These are phyloP conservation scores for Xylariaceae sp. DNA, from an alignment of 2,329 filamentous ascomycete species.

Conservation along the genomic window DNA sequence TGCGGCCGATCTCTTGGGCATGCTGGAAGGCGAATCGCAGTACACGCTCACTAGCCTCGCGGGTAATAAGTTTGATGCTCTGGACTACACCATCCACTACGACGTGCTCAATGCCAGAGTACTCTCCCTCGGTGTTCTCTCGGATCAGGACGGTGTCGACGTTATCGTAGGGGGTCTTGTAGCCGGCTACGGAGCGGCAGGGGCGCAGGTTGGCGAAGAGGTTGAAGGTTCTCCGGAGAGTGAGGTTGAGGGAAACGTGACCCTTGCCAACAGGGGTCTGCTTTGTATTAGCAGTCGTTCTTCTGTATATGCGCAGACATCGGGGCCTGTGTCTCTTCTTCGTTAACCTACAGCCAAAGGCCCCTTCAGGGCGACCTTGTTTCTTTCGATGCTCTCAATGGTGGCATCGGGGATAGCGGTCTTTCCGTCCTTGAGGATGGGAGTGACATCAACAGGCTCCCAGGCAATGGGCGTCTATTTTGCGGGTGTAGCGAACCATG, in stretches of 20 bases:
- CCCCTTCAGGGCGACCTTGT: conserved; percentile 97
- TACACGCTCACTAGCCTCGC: conserved; percentile 89
- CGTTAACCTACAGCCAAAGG: conserved; percentile 74
- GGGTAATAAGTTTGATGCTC: conserved; percentile 99
- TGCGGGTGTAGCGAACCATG: not conserved
- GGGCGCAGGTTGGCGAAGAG: conserved; percentile 99
- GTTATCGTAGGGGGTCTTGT: conserved; percentile 96
- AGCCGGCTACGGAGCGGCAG: conserved; percentile 93
- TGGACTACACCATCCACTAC: conserved; percentile 97
- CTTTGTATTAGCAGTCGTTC: conserved; percentile 14
- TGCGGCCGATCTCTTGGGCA: conserved; percentile 86
- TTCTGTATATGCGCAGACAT: not conserved
- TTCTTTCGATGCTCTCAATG: conserved; percentile 88
- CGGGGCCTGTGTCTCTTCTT: conserved; percentile 1
- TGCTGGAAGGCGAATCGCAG: conserved; percentile 98
- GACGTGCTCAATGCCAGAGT: conserved; percentile 97
- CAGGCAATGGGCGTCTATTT: conserved; percentile 81
- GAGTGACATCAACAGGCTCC: conserved; percentile 96
- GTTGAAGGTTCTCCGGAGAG: conserved; percentile 98
- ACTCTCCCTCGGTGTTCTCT: conserved; percentile 99
- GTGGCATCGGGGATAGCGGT: conserved; percentile 90
- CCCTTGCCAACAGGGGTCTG: conserved; percentile 96
- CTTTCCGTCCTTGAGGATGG: conserved; percentile 88
- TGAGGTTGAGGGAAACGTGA: conserved; percentile 98
- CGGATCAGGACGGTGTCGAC: conserved; percentile 97